Evolutionary conservation across 208 protist species (phyloP).

Genomic region (Leishmania gerbilli): DNA sequence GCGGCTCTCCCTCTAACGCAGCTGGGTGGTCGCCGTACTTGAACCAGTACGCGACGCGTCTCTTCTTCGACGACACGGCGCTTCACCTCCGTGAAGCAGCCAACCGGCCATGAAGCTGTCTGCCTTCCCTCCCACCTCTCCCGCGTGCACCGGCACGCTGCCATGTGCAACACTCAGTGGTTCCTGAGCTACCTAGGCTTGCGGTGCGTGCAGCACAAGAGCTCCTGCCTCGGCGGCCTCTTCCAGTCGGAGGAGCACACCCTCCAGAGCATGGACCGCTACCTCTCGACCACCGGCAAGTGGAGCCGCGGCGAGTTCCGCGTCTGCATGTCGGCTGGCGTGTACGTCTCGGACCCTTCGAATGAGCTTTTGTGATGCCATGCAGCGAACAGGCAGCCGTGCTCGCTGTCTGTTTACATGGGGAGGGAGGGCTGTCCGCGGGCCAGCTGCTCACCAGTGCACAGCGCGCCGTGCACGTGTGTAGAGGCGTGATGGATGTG

Average conservation of each 20-base stretch:
- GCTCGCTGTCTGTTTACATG: background rate
- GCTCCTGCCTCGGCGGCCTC: slow-evolving; percentile 16
- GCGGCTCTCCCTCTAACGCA: slow-evolving; percentile 5
- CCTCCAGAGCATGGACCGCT: slow-evolving; percentile 24
- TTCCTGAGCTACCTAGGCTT: slow-evolving; percentile 23
- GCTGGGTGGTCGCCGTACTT: slow-evolving; percentile 23
- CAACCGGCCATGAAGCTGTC: slow-evolving; percentile 26
- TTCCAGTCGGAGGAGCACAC: slow-evolving; percentile 10
- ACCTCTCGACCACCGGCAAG: slow-evolving; percentile 24
- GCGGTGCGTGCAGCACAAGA: slow-evolving; percentile 26
- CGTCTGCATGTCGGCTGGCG: slow-evolving; percentile 35
- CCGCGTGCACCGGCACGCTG: slow-evolving; percentile 16
- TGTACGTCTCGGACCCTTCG: slow-evolving; percentile 1
- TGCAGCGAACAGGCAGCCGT: background rate
- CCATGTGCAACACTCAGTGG: slow-evolving; percentile 43
- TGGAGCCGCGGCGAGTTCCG: slow-evolving; percentile 33
- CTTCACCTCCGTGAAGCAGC: slow-evolving; percentile 19
- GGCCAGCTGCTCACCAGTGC: background rate
- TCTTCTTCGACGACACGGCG: slow-evolving; percentile 26
- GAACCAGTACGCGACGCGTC: slow-evolving; percentile 22
- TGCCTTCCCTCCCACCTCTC: slow-evolving; percentile 30
- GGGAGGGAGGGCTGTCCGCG: background rate
- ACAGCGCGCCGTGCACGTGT: background rate
- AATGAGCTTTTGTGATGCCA: background rate
- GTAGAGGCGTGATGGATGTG: background rate